phyloP scores from a whole-genome alignment of 108 stramenopile species.

The Cyclotella baltica region DNA sequence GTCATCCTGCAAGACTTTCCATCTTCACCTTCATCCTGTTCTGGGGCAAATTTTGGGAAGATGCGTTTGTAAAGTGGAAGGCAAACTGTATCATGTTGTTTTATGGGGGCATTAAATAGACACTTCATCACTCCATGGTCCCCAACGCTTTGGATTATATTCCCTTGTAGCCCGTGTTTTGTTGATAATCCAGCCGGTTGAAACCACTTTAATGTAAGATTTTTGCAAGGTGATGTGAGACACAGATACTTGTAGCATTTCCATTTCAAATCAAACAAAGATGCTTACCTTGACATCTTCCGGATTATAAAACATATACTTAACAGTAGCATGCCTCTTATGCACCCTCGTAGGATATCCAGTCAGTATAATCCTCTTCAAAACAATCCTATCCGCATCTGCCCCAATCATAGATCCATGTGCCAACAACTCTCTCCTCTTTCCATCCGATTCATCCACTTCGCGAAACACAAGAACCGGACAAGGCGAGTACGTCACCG shows the following conservation, averaged over 20 bases:
- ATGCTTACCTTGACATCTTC: constrained; percentile 86
- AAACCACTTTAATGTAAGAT: constrained; percentile 85
- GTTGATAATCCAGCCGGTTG: constrained; percentile 96
- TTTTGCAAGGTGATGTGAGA: constrained; percentile 4
- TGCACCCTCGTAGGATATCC: constrained; percentile 97
- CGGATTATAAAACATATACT: constrained; percentile 99
- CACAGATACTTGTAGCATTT: not conserved
- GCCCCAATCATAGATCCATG: constrained; percentile 92
- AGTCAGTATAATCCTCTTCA: constrained; percentile 97
- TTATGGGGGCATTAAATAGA: constrained; percentile 95
- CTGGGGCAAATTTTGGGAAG: constrained; percentile 92
- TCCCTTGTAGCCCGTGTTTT: constrained; percentile 96
- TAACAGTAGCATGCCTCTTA: constrained; percentile 96
- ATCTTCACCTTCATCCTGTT: constrained; percentile 18
- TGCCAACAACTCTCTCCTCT: constrained; percentile 79
- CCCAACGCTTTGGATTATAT: constrained; percentile 95
- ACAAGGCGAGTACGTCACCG: constrained; percentile 93
- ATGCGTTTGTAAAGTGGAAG: constrained; percentile 97
- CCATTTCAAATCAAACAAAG: not conserved
- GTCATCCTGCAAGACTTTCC: not conserved
- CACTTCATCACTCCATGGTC: constrained; percentile 99
- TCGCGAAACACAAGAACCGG: constrained; percentile 89
- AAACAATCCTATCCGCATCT: constrained; percentile 96
- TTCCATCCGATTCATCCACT: constrained; percentile 27
- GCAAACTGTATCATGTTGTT: constrained; percentile 98